Evolutionary conservation across 1,284 basidiomycete genomes (phyloP), one percentile per base, ranked within the genome.

Genomic region (Thelephora terrestris): DNA sequence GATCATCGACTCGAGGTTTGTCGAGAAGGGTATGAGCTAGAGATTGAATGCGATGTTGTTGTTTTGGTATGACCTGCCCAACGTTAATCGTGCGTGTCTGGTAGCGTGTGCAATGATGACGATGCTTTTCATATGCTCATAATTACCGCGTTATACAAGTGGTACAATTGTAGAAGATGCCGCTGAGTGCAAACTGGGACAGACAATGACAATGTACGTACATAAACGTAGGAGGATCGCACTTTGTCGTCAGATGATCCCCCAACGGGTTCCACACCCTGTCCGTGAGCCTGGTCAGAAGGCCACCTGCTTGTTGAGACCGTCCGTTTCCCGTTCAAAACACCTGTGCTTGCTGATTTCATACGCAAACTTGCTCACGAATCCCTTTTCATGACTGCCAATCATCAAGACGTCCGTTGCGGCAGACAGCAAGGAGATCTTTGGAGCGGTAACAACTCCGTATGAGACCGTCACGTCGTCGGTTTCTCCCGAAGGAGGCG

Each of bases 291-390:
- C 32, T 16, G 5, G 44, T 73, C 63, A 82, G 53, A 68, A 84
- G 0, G 81, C 77, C n/a, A 83, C 71, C 57, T 66, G 68, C 35
- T 58, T 57, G 0, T 68, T 70, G 51, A 85, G 62, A 4, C 79
- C 79, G 34, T 79, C 72, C 52, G 68, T 42, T 62, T 85, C 83
- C 4, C 81, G 71, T 44, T 77, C 67, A 55, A 68, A 85, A 57
- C 76, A 78, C 39, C 78, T 66, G 52, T 85, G 82, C 62, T 76
- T 70, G 63, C 79, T 81, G 48, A 85, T 66, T 53, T 78, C 76
- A 51, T 69, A 74, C 0, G 74, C 74, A 52, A 85, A 81, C 54
- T 71, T 76, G 23, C 71, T 66, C n/a, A 71, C 61, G 50, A 84
- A 82, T 9, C 72, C 77, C 53, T 71, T 71, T 12, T 73, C 63